These are phyloP conservation scores for Capsella rubella DNA, from an alignment of 441 rosid species.

Conservation along the genomic window DNA sequence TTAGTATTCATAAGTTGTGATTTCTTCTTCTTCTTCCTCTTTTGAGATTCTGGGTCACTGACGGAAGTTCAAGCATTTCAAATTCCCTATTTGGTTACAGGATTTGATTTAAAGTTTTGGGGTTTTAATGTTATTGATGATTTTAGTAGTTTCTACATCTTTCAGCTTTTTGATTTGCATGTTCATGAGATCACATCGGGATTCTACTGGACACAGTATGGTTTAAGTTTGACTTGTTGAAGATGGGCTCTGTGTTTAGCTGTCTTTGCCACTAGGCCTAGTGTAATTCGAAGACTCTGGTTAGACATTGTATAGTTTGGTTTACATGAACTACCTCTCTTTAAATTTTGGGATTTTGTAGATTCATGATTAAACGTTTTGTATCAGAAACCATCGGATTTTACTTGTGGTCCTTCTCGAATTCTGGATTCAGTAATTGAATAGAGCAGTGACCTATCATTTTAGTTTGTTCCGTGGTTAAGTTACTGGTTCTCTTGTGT, in stretches of 20 bases:
- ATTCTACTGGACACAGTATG: not conserved
- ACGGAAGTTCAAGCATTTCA: not conserved
- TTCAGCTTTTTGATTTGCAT: conserved; percentile 12
- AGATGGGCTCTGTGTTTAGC: conserved; percentile 1
- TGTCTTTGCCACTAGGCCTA: not conserved
- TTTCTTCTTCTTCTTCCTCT: conserved; percentile 6
- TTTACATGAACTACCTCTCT: conserved; percentile 7
- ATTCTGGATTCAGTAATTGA: not conserved
- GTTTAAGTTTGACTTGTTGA: not conserved
- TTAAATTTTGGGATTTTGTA: not conserved
- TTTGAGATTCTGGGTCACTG: not conserved
- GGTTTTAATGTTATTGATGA: not conserved
- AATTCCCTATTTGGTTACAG: not conserved
- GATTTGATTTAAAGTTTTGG: not conserved
- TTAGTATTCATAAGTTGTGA: conserved; percentile 3
- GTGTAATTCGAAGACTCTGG: not conserved
- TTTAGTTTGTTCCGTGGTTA: conserved; percentile 1
- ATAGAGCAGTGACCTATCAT: conserved; percentile 1
- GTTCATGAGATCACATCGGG: not conserved
- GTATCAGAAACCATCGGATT: not conserved
- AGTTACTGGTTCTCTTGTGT: conserved; percentile 15
- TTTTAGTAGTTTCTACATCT: not conserved
- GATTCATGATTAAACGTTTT: not conserved
- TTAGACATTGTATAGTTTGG: not conserved
- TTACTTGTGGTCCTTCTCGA: conserved; percentile 13